A percentile compares a stretch with the other conserved stretches of the same genome.
phyloP scores from a whole-genome alignment of 78 protist genomes.

The Emiliania huxleyi region DNA sequence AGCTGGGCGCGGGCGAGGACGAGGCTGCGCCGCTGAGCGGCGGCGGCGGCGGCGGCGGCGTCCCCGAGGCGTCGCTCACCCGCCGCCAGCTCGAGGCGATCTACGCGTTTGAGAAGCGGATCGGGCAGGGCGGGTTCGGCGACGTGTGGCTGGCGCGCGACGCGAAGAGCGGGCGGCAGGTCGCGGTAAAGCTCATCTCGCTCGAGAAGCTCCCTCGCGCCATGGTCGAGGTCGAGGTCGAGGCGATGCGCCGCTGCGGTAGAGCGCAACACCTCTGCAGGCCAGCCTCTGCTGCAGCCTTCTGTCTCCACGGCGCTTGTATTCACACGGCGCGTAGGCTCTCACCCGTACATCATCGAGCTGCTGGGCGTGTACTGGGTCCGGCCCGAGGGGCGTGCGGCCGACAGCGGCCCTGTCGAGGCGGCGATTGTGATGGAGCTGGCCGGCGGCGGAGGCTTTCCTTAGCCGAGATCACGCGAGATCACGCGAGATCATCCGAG shows the following conservation, averaged over 20 bases:
- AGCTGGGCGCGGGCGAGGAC: no score
- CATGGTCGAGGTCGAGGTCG: background rate
- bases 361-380: background rate
- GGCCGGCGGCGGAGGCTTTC: slow-evolving; percentile 49
- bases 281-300: no score
- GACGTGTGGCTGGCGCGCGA: background rate
- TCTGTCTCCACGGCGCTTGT: no score
- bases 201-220: background rate
- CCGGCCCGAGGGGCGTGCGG: background rate
- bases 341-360: background rate
- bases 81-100: background rate
- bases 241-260: background rate
- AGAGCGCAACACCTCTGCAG: no score
- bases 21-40: no score
- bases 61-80: background rate
- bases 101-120: background rate
- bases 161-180: background rate
- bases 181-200: background rate
- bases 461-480: no score
- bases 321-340: no score
- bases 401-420: background rate
- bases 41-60: no score
- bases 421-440: slow-evolving; percentile 15
- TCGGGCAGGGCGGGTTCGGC: background rate
- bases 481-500: no score